A percentile compares a stretch with the other conserved stretches of the same genome.
Evolutionary conservation across 2,329 filamentous ascomycete genomes (phyloP).

Genomic region (Sclerotinia nivalis): DNA sequence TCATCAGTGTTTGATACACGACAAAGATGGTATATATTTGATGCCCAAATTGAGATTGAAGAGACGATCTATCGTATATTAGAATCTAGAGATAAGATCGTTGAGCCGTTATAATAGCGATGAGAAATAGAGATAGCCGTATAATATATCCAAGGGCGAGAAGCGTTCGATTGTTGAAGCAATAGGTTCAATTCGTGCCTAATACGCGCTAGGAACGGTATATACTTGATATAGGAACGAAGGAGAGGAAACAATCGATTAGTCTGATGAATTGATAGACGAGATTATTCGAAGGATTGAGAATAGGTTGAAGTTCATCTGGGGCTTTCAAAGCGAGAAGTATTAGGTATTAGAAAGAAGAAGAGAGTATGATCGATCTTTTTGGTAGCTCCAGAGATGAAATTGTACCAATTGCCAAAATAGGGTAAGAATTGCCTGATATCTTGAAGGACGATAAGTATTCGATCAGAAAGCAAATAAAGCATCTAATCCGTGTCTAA

Average conservation of each 20-base stretch:
- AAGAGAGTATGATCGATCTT: background rate
- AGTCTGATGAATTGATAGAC: background rate
- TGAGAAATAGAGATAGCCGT: background rate
- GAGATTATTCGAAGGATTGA: background rate
- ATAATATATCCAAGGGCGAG: background rate
- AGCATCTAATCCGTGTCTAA: background rate
- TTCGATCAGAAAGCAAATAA: background rate
- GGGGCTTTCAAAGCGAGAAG: background rate
- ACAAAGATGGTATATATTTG: background rate
- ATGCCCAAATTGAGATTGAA: background rate
- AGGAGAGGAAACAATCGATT: background rate
- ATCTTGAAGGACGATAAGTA: background rate
- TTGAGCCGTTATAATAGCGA: background rate
- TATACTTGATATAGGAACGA: background rate
- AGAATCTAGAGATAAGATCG: background rate
- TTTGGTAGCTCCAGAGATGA: background rate
- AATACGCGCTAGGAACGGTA: background rate
- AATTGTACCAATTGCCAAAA: background rate
- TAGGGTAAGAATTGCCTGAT: no score
- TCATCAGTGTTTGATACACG: background rate
- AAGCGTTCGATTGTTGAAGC: background rate
- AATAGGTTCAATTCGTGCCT: background rate
- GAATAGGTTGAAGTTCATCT: background rate
- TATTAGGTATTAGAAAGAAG: background rate
- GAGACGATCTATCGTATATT: background rate